Conservation (phyloP, 2,329 filamentous ascomycete species). For the Fusarium penzigii region DNA sequence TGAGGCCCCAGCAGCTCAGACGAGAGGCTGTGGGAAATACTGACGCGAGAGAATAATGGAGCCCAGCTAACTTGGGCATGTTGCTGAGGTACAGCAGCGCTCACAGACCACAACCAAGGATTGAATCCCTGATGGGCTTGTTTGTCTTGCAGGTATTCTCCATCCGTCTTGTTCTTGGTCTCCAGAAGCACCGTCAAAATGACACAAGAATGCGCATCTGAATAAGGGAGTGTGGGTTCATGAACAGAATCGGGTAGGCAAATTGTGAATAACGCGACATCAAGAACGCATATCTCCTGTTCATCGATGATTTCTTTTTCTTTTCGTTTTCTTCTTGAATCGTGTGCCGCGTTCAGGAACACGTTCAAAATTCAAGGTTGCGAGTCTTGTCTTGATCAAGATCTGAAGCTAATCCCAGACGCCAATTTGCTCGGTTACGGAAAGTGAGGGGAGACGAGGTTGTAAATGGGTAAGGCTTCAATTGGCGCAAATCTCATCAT, state of each 20-base stretch:
- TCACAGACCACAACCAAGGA: too few relatives aligned
- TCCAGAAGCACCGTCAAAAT: background rate
- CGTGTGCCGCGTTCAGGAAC: background rate
- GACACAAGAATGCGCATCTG: background rate
- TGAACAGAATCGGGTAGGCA: background rate
- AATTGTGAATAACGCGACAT: background rate
- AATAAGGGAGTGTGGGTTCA: background rate
- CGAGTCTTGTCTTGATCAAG: background rate
- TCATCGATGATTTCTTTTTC: too few relatives aligned
- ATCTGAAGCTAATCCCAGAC: background rate
- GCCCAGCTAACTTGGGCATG: constrained; percentile 10
- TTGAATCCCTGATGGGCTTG: background rate
- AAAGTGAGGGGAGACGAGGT: background rate
- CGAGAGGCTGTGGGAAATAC: too few relatives aligned
- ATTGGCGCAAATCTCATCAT: too few relatives aligned
- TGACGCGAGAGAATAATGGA: background rate
- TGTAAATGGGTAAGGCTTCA: too few relatives aligned
- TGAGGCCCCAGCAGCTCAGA: constrained; percentile 3
- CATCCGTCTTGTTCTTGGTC: background rate
- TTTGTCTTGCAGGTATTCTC: background rate
- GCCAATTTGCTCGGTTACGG: background rate
- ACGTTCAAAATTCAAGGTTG: background rate
- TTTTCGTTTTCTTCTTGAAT: too few relatives aligned
- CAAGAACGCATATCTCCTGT: too few relatives aligned
- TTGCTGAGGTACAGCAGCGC: too few relatives aligned